phyloP scores from a whole-genome alignment of 805 yeast genomes.

The Candida caryicola region DNA sequence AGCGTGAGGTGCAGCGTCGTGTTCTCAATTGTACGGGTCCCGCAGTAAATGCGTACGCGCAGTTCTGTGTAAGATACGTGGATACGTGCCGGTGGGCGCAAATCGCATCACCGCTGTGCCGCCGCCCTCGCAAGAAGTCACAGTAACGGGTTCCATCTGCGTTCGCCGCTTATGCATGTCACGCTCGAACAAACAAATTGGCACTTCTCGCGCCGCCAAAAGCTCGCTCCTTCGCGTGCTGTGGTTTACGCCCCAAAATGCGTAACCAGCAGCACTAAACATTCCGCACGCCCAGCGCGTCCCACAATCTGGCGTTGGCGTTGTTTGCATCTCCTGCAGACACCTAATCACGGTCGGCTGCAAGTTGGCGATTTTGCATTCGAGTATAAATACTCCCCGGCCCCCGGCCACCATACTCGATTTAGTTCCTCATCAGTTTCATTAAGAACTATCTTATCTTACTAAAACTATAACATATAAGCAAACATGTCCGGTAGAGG shows the following conservation, averaged over 20 bases:
- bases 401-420: background rate
- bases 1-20: too few species aligned
- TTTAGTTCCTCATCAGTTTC: conserved; percentile 2
- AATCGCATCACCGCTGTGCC: too few species aligned
- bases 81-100: too few species aligned
- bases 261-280: conserved; percentile 6
- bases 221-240: conserved; percentile 6
- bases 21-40: too few species aligned
- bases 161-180: too few species aligned
- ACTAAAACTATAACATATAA: conserved; percentile 3
- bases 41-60: conserved; percentile 3
- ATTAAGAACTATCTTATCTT: conserved; percentile 6
- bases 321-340: background rate
- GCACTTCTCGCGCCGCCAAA: conserved; percentile 4
- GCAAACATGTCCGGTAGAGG: conserved; percentile 93
- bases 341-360: background rate
- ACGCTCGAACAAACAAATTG: too few species aligned
- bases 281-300: too few species aligned
- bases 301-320: background rate
- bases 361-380: background rate
- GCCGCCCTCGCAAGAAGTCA: too few species aligned
- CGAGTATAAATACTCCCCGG: conserved; percentile 6
- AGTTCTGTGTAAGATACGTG: too few species aligned
- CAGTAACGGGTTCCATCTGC: too few species aligned
- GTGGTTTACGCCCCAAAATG: conserved; percentile 7